Conservation (phyloP, 2,329 filamentous ascomycete species). For the Ascochyta clinopodiicola region DNA sequence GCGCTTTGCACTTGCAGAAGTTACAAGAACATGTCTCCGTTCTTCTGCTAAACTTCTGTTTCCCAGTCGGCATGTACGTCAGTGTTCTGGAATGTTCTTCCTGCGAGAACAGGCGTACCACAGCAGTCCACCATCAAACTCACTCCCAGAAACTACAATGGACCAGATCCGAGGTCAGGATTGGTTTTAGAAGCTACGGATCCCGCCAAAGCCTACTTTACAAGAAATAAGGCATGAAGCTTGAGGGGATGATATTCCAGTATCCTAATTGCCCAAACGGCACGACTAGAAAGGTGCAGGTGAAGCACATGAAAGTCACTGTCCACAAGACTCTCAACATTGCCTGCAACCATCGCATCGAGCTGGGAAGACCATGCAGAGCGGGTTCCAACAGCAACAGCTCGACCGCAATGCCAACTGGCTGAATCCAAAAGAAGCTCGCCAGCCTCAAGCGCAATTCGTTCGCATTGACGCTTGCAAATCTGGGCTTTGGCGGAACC, state of each 20-base stretch:
- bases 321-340: conserved; percentile 1
- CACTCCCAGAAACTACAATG: too few species aligned
- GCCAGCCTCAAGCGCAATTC: conserved; percentile 8
- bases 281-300: conserved; percentile 1
- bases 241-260: conserved; percentile 4
- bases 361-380: background rate
- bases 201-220: background rate
- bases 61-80: too few species aligned
- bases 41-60: too few species aligned
- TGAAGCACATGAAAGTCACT: background rate
- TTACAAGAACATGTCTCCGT: too few species aligned
- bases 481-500: conserved; percentile 13
- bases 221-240: background rate
- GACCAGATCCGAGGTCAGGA: too few species aligned
- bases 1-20: too few species aligned
- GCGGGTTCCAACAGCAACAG: conserved; percentile 5
- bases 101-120: too few species aligned
- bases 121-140: too few species aligned
- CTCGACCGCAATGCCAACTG: conserved; percentile 12
- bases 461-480: background rate
- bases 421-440: conserved; percentile 17
- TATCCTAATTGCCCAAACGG: conserved; percentile 16
- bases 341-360: background rate
- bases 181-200: too few species aligned
- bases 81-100: too few species aligned